Percentiles rank a stretch among this genome's conserved stretches.
Evolutionary conservation across 1,139 yeast species (phyloP).

Genomic region (Debaryomyces sp.): DNA sequence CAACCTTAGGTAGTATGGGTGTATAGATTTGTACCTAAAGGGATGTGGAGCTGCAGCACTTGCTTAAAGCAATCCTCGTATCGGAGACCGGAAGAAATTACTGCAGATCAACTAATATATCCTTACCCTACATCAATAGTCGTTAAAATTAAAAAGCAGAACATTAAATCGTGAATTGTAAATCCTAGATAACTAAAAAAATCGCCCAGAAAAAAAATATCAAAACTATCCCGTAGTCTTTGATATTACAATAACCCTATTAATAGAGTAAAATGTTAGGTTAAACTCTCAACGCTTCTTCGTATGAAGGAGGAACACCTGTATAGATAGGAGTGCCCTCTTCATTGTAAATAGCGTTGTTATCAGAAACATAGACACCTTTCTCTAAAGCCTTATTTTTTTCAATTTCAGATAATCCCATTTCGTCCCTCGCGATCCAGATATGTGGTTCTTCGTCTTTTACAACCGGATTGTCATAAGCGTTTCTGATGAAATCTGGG

Average conservation of each 20-base stretch:
- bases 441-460: constrained; percentile 62
- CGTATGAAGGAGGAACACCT: constrained; percentile 67
- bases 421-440: constrained; percentile 70
- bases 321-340: constrained; percentile 55
- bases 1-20: constrained; percentile 1
- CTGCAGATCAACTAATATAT: too few species aligned
- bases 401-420: constrained; percentile 68
- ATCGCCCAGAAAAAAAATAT: too few species aligned
- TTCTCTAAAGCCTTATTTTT: constrained; percentile 58
- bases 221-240: too few species aligned
- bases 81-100: neutral
- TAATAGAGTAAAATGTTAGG: too few species aligned
- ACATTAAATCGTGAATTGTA: too few species aligned
- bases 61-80: neutral
- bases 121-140: neutral
- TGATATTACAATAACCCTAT: too few species aligned
- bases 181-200: neutral
- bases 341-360: constrained; percentile 55
- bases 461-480: constrained; percentile 70
- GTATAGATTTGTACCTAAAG: neutral
- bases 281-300: constrained; percentile 44
- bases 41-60: neutral
- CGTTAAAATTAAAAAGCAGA: neutral
- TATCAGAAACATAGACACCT: constrained; percentile 61
- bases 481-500: constrained; percentile 45